A percentile compares a stretch with the other conserved stretches of the same genome.
These are phyloP conservation scores for Millerozyma miso DNA, from an alignment of 805 yeast genomes.

Conservation along the genomic window DNA sequence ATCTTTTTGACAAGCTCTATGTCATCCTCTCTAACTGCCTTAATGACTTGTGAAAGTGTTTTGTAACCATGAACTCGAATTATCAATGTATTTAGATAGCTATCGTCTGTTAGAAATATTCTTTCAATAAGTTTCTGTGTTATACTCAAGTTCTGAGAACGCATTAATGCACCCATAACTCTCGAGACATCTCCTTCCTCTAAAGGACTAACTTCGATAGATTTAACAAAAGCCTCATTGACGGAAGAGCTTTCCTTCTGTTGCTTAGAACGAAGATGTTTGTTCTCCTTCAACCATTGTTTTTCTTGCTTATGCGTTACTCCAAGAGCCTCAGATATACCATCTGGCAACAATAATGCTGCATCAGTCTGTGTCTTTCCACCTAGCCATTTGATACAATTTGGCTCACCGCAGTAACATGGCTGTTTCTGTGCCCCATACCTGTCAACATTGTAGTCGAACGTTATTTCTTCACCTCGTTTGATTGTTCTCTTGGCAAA, in stretches of 20 bases:
- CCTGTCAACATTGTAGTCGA: conserved; percentile 91
- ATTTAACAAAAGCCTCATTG: conserved; percentile 60
- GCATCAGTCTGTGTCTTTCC: conserved; percentile 97
- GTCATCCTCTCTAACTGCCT: conserved; percentile 21
- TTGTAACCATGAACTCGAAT: conserved; percentile 84
- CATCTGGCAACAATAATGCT: conserved; percentile 77
- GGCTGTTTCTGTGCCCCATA: conserved; percentile 94
- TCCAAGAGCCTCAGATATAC: conserved; percentile 81
- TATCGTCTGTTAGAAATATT: conserved; percentile 50
- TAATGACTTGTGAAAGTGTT: conserved; percentile 61
- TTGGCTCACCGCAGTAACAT: conserved; percentile 89
- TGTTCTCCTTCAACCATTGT: conserved; percentile 60
- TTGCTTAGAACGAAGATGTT: conserved; percentile 45
- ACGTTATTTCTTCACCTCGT: conserved; percentile 86
- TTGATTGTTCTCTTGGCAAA: conserved; percentile 73
- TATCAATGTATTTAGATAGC: conserved; percentile 51
- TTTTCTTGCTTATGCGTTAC: conserved; percentile 65
- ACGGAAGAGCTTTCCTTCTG: conserved; percentile 55
- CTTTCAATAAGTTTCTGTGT: conserved; percentile 66
- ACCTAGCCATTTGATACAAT: conserved; percentile 90
- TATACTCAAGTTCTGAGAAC: conserved; percentile 64
- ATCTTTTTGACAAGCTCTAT: conserved; percentile 43
- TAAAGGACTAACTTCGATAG: conserved; percentile 51
- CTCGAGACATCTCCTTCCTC: conserved; percentile 61
- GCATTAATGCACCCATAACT: conserved; percentile 78